phyloP scores from a whole-genome alignment of 768 basidiomycete genomes.

The Auricularia sp. region DNA sequence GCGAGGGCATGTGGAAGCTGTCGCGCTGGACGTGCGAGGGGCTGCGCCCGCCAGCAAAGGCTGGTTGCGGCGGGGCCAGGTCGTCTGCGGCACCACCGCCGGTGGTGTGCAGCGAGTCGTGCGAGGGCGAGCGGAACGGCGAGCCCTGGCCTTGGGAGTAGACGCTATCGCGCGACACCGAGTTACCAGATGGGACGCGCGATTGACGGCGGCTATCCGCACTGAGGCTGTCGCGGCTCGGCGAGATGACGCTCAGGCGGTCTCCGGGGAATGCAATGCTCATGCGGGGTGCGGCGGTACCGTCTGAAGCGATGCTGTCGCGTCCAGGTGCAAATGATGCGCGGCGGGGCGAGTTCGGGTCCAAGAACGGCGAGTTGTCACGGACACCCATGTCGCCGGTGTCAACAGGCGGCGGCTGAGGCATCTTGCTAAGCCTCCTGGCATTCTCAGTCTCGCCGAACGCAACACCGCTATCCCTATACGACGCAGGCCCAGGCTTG shows the following conservation, averaged over 20 bases:
- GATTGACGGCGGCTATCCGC: background rate
- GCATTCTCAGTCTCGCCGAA: background rate
- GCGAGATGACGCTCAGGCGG: background rate
- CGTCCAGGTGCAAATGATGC: background rate
- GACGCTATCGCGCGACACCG: background rate
- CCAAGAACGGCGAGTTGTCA: constrained; percentile 1
- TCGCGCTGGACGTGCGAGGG: background rate
- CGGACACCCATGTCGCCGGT: background rate
- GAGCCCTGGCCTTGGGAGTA: background rate
- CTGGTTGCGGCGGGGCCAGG: background rate
- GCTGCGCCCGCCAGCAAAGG: background rate
- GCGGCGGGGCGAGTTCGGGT: background rate
- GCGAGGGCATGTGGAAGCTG: background rate
- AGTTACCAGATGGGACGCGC: background rate
- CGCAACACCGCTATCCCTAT: background rate
- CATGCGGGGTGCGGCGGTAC: background rate
- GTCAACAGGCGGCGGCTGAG: background rate
- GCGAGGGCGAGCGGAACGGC: background rate
- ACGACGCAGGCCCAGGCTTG: background rate
- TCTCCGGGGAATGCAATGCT: background rate
- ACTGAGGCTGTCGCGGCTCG: background rate
- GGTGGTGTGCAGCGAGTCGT: background rate
- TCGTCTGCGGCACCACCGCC: background rate
- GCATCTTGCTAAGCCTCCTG: background rate
- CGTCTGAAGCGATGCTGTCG: background rate